These are phyloP conservation scores for Boletus subcaerulescens DNA, from an alignment of 768 basidiomycete species.

Conservation along the genomic window DNA sequence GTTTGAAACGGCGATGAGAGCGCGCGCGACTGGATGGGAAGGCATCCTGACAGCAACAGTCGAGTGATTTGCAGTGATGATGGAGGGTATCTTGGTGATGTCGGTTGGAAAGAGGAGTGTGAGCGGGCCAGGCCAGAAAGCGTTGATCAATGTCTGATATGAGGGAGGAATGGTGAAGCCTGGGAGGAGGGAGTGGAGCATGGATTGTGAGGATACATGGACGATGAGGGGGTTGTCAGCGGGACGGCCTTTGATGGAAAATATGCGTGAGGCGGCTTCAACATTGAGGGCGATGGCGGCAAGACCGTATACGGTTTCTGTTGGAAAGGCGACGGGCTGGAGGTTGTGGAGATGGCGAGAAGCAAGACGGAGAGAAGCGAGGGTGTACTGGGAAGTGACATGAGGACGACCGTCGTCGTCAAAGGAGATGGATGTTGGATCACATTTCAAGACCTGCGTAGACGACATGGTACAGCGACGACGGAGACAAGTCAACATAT, in stretches of 20 bases:
- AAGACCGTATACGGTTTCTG: conserved; percentile 98
- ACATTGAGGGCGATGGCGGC: conserved; percentile 76
- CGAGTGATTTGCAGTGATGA: conserved; percentile 74
- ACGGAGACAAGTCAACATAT: conserved; percentile 6
- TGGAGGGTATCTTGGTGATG: conserved; percentile 56
- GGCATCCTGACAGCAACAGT: conserved; percentile 94
- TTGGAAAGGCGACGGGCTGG: conserved; percentile 83
- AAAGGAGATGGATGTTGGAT: conserved; percentile 62
- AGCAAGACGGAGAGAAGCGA: conserved; percentile 52
- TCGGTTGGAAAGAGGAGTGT: conserved; percentile 87
- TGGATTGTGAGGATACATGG: conserved; percentile 81
- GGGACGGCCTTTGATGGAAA: conserved; percentile 86
- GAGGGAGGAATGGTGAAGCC: conserved; percentile 56
- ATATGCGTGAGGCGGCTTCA: conserved; percentile 69
- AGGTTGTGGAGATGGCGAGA: conserved; percentile 45
- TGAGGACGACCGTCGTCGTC: conserved; percentile 44
- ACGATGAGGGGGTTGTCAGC: conserved; percentile 97
- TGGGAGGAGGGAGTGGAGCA: conserved; percentile 76
- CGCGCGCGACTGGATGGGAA: conserved; percentile 87
- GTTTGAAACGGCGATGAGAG: conserved; percentile 73
- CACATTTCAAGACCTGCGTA: conserved; percentile 55
- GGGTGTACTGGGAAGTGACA: conserved; percentile 50
- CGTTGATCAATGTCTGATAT: conserved; percentile 72
- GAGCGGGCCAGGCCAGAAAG: conserved; percentile 94
- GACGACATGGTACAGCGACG: conserved; percentile 1